Evolutionary conservation across 164 flowering plant genomes (phyloP), one percentile per base, ranked within the genome.

Genomic region (Aristolochia californica): DNA sequence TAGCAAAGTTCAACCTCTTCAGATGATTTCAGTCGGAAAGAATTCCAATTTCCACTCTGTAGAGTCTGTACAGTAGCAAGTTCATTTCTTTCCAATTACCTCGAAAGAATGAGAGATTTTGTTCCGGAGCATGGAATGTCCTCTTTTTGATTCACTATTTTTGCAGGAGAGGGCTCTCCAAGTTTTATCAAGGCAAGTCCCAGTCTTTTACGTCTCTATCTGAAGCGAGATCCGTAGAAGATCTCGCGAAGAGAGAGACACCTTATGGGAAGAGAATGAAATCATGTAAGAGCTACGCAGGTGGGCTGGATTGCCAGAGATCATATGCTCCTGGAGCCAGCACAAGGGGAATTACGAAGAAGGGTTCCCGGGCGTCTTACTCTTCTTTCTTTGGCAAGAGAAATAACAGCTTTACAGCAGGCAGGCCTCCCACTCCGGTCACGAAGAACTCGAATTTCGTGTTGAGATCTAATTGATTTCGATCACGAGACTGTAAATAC

Each of bases 91-190:
- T n/a, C n/a, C n/a, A n/a, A n/a, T n/a, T n/a, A n/a, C n/a, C n/a
- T n/a, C n/a, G n/a, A n/a, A n/a, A n/a, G n/a, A n/a, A n/a, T n/a
- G n/a, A n/a, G n/a, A n/a, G n/a, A n/a, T n/a, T n/a, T n/a, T n/a
- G n/a, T n/a, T n/a, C n/a, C n/a, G n/a, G n/a, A n/a, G n/a, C n/a
- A n/a, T n/a, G n/a, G n/a, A n/a, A n/a, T n/a, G n/a, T n/a, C n/a
- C n/a, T n/a, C n/a, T n/a, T n/a, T n/a, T n/a, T n/a, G n/a, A n/a
- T 4, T 24, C 14, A 14, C 25, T 63, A 13, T 48, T 48, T 44
- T n/a, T 76, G 72, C 82, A 88, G 90, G 71, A 81, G 94, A 74
- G 97, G 97, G 44, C 72, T 89, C 24, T 89, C 97, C 8, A 77
- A 75, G 62, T 81, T 63, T 66, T 89, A 66, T 38, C 62, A 83